Percentiles rank a stretch among this genome's conserved stretches.
Evolutionary conservation across 805 yeast genomes (phyloP).

Genomic region (Vanderwaltozyma tropicalis): DNA sequence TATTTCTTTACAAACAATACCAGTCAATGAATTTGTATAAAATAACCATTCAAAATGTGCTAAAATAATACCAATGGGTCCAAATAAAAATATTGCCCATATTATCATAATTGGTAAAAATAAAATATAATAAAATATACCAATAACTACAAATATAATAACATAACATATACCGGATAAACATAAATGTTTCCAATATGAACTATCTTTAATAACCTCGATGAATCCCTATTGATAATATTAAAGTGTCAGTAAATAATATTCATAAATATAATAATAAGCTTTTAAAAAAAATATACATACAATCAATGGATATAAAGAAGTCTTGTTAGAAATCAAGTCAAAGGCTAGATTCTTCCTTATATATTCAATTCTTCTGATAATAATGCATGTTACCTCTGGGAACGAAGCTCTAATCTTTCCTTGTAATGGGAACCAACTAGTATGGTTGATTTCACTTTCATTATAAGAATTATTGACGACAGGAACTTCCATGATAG

Average conservation of each 20-base stretch:
- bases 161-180: slow-evolving; percentile 18
- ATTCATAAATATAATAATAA: neutral
- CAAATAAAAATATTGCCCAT: slow-evolving; percentile 19
- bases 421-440: neutral
- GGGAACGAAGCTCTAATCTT: neutral
- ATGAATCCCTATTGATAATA: slow-evolving; percentile 18
- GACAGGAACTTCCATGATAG: too few relatives aligned
- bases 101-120: slow-evolving; percentile 21
- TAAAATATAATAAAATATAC: slow-evolving; percentile 14
- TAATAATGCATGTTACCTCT: neutral
- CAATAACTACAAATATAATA: slow-evolving; percentile 15
- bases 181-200: slow-evolving; percentile 23
- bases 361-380: neutral
- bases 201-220: slow-evolving; percentile 13
- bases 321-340: neutral
- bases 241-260: neutral
- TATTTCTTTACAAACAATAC: slow-evolving; percentile 16
- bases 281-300: neutral
- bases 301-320: slow-evolving; percentile 1
- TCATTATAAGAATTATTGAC: too few relatives aligned
- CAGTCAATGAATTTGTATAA: slow-evolving; percentile 21
- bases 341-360: neutral
- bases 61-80: slow-evolving; percentile 25
- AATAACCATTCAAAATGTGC: slow-evolving; percentile 25
- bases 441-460: neutral